Conservation (phyloP, 192 early-diverging fungal species). For the Backusella sp. region DNA sequence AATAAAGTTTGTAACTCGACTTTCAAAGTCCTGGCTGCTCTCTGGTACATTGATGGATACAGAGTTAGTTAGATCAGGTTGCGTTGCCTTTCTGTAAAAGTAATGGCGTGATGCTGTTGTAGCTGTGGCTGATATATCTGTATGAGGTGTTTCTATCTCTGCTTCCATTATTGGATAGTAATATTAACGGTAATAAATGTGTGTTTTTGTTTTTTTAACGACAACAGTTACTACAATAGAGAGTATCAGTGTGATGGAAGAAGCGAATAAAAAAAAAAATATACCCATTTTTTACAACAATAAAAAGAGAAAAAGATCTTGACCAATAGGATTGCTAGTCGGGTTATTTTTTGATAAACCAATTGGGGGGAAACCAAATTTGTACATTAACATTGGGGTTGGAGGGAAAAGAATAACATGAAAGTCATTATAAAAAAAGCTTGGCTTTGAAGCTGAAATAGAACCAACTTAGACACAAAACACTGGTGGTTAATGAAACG, state of each 20-base stretch:
- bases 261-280: not conserved
- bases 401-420: too few species aligned
- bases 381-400: too few species aligned
- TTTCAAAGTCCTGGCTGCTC: constrained; percentile 15
- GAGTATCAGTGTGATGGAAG: not conserved
- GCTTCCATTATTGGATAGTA: not conserved
- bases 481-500: too few species aligned
- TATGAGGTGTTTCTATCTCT: not conserved
- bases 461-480: too few species aligned
- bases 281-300: not conserved
- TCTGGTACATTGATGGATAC: constrained; percentile 10
- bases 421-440: too few species aligned
- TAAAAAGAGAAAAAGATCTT: not conserved
- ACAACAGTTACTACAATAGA: not conserved
- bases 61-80: constrained; percentile 1
- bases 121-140: not conserved
- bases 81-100: constrained; percentile 11
- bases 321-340: not conserved
- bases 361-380: too few species aligned
- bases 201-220: not conserved
- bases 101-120: constrained; percentile 12
- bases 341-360: not conserved
- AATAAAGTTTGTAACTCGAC: constrained; percentile 7
- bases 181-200: not conserved
- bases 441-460: too few species aligned